Evolutionary conservation across 2,329 filamentous ascomycete species (phyloP).

Genomic region (Diaporthe sp.): DNA sequence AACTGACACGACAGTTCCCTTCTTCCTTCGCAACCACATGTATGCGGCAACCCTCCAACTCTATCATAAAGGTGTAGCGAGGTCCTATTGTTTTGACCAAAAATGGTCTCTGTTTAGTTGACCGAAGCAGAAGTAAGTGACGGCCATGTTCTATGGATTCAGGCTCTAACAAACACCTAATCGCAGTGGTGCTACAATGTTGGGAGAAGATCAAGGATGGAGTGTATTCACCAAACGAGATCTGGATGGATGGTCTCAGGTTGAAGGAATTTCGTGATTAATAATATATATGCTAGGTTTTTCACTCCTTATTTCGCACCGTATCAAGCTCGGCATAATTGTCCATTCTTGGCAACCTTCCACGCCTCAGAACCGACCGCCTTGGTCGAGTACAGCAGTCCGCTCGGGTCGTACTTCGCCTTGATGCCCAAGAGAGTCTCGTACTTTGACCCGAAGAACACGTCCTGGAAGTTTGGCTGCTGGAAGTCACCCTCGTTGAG

Average conservation of each 20-base stretch:
- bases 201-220: neutral
- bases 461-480: conserved; percentile 48
- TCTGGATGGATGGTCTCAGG: neutral
- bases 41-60: neutral
- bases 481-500: conserved; percentile 56
- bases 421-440: conserved; percentile 52
- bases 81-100: too few relatives aligned
- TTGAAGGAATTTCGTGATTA: neutral
- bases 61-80: too few relatives aligned
- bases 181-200: too few relatives aligned
- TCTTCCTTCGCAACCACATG: neutral
- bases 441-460: conserved; percentile 53
- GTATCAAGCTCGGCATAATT: conserved; percentile 44
- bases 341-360: conserved; percentile 49
- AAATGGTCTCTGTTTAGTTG: neutral
- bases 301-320: neutral
- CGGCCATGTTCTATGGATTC: neutral
- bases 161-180: neutral
- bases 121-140: neutral
- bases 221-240: neutral
- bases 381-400: conserved; percentile 54
- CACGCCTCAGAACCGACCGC: conserved; percentile 57
- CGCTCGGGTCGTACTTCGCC: conserved; percentile 53
- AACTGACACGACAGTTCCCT: neutral
- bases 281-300: neutral